A percentile compares a stretch with the other conserved stretches of the same genome.
Evolutionary conservation across 176 grass and related monocot species (phyloP).

Genomic region (Musa itinerans): DNA sequence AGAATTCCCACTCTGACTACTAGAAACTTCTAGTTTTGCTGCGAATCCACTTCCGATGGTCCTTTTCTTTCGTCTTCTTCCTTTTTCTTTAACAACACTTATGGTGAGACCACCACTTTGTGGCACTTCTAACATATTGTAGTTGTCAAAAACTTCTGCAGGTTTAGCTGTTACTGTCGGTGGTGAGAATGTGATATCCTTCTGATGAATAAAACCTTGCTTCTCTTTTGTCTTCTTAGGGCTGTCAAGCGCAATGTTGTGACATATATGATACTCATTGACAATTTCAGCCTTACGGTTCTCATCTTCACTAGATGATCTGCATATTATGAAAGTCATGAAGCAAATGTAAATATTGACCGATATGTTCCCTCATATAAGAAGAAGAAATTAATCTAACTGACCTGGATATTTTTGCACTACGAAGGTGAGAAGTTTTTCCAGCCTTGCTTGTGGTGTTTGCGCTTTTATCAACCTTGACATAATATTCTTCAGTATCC

Average conservation of each 20-base stretch:
- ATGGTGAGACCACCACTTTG: slow-evolving; percentile 64
- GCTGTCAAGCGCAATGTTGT: slow-evolving; percentile 22
- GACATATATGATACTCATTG: slow-evolving; percentile 28
- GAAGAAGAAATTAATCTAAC: not conserved
- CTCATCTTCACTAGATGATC: slow-evolving; percentile 45
- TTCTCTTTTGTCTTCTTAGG: slow-evolving; percentile 34
- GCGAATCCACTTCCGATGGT: slow-evolving; percentile 35
- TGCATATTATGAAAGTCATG: slow-evolving; percentile 25
- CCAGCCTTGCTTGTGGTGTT: slow-evolving; percentile 29
- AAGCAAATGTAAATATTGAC: slow-evolving; percentile 12
- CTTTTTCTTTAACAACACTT: slow-evolving; percentile 56
- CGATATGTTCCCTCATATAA: not conserved
- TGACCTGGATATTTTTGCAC: slow-evolving; percentile 69
- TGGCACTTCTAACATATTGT: slow-evolving; percentile 20
- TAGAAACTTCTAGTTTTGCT: slow-evolving; percentile 82
- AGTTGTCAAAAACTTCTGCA: slow-evolving; percentile 32
- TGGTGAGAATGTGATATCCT: slow-evolving; percentile 27
- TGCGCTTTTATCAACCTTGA: slow-evolving; percentile 32
- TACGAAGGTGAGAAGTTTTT: slow-evolving; percentile 39
- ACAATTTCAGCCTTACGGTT: slow-evolving; percentile 32
- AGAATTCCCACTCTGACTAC: slow-evolving; percentile 89
- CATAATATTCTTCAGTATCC: slow-evolving; percentile 38
- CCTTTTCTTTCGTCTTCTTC: slow-evolving; percentile 45
- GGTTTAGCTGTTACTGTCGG: slow-evolving; percentile 20
- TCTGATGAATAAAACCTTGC: slow-evolving; percentile 29